These are phyloP conservation scores for Phyllosticta ampelicida DNA, from an alignment of 2,329 filamentous ascomycete genomes.

Conservation along the genomic window DNA sequence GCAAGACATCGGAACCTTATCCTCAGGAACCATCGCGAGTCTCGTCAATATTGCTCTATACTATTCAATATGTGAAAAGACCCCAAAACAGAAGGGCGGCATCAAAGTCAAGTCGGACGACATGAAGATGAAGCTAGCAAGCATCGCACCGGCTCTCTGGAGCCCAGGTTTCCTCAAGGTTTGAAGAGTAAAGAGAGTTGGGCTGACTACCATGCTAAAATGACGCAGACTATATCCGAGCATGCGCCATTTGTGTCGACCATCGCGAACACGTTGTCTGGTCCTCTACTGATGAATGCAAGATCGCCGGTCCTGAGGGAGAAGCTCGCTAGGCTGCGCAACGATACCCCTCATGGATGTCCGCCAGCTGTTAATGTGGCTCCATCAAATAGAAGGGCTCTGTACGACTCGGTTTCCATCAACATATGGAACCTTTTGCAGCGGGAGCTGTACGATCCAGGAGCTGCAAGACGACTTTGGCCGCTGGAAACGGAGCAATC, in stretches of 20 bases:
- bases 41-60: slow-evolving; percentile 28
- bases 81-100: slow-evolving; percentile 15
- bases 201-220: background rate
- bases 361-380: background rate
- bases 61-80: slow-evolving; percentile 22
- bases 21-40: background rate
- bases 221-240: slow-evolving; percentile 7
- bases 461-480: slow-evolving; percentile 6
- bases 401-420: slow-evolving; percentile 1
- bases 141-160: slow-evolving; percentile 31
- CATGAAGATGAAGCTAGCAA: slow-evolving; percentile 23
- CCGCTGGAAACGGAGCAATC: background rate
- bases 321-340: slow-evolving; percentile 1
- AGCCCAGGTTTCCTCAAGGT: slow-evolving; percentile 27
- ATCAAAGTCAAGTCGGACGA: slow-evolving; percentile 24
- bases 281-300: slow-evolving; percentile 11
- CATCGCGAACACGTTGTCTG: slow-evolving; percentile 13
- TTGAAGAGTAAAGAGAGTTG: background rate
- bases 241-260: slow-evolving; percentile 12
- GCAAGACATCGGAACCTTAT: background rate
- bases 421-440: slow-evolving; percentile 10
- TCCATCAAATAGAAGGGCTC: background rate
- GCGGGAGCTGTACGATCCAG: slow-evolving; percentile 7
- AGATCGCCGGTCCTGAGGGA: slow-evolving; percentile 11
- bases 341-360: background rate